These are phyloP conservation scores for Cruciata laevipes DNA, from an alignment of 257 asterid species.

Conservation along the genomic window DNA sequence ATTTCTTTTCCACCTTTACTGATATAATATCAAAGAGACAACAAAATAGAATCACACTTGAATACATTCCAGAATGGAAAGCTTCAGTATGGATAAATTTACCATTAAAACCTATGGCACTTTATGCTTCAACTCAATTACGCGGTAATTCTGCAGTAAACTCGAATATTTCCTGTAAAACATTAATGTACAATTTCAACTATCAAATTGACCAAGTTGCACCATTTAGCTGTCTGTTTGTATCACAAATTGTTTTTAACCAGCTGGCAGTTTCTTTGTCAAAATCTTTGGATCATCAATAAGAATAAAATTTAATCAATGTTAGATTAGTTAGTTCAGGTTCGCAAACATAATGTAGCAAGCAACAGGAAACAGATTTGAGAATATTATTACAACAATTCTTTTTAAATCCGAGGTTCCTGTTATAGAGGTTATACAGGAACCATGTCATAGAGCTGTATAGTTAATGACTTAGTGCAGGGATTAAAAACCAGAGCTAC, in stretches of 20 bases:
- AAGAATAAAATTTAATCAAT: too few species aligned
- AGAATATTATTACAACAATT: slow-evolving; percentile 12
- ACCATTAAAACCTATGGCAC: too few species aligned
- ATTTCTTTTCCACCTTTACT: neutral
- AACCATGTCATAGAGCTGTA: slow-evolving; percentile 55
- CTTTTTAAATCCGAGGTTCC: slow-evolving; percentile 62
- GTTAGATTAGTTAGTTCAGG: neutral
- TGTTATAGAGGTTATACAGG: slow-evolving; percentile 8
- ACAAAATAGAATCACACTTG: neutral
- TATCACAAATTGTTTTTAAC: neutral
- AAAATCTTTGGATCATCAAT: neutral
- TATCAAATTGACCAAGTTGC: neutral
- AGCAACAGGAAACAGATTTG: neutral
- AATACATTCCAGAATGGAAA: too few species aligned
- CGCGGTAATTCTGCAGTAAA: slow-evolving; percentile 39
- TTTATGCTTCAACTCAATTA: too few species aligned
- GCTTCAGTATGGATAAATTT: too few species aligned
- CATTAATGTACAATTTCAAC: neutral
- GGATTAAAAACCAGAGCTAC: too few species aligned
- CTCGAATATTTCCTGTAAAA: slow-evolving; percentile 80
- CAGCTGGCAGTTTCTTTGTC: too few species aligned
- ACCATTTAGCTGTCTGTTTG: neutral
- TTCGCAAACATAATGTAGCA: neutral
- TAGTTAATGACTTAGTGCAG: neutral
- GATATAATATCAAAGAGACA: neutral